Conservation (phyloP, 2,329 filamentous ascomycete species). For the Aaosphaeria arxii region DNA sequence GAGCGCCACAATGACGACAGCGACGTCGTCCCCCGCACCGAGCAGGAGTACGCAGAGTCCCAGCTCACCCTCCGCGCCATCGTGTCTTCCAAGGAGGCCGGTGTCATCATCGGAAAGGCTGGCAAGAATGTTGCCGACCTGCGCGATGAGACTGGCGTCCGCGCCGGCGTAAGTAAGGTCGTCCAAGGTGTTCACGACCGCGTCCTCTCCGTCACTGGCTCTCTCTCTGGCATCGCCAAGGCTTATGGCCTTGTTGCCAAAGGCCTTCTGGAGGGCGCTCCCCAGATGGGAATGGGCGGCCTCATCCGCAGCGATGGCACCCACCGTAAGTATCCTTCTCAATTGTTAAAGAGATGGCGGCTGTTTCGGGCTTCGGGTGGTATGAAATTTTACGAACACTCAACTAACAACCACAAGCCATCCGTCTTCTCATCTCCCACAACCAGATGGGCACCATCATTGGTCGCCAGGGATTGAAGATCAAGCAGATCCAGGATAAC, state of each 20-base stretch:
- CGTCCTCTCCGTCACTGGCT: conserved; percentile 90
- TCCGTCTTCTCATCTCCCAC: conserved; percentile 97
- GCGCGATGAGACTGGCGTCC: conserved; percentile 95
- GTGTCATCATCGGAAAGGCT: conserved; percentile 97
- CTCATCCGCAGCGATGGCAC: conserved; percentile 80
- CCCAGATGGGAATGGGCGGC: conserved; percentile 94
- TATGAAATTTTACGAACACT: too few relatives aligned
- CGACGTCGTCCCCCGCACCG: conserved; percentile 81
- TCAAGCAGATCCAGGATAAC: conserved; percentile 97
- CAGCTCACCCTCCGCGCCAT: conserved; percentile 95
- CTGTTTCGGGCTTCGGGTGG: too few relatives aligned
- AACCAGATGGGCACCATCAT: conserved; percentile 99
- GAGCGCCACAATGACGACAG: conserved; percentile 57
- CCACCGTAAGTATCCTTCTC: conserved; percentile 68
- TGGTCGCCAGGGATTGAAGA: conserved; percentile 92
- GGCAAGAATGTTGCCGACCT: conserved; percentile 98
- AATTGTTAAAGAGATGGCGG: neutral
- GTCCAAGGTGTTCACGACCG: conserved; percentile 96
- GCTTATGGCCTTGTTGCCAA: conserved; percentile 93
- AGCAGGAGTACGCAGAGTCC: conserved; percentile 92
- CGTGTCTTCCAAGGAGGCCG: conserved; percentile 97
- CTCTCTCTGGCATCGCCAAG: conserved; percentile 82
- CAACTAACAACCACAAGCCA: conserved; percentile 56
- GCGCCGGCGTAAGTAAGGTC: conserved; percentile 97
- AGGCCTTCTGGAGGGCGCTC: conserved; percentile 86